These are phyloP conservation scores for Penstemon newberryi DNA, from an alignment of 257 asterid species.

Conservation along the genomic window DNA sequence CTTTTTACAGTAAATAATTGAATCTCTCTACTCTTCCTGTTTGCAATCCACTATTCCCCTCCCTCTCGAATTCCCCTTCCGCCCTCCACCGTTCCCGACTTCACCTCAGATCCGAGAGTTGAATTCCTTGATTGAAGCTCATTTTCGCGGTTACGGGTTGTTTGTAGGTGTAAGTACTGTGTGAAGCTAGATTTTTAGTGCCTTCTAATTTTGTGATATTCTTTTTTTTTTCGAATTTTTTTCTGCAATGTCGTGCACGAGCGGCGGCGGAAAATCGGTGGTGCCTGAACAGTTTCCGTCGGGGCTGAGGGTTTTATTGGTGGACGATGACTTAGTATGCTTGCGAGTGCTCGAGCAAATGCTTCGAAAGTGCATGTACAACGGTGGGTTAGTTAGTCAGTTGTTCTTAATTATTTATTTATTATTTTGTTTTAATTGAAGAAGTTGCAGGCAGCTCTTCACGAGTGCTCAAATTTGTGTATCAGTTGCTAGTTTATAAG, in stretches of 20 bases:
- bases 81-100: too few species aligned
- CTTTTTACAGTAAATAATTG: too few species aligned
- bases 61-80: too few species aligned
- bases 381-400: slow-evolving; percentile 37
- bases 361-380: slow-evolving; percentile 75
- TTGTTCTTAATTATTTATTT: background rate
- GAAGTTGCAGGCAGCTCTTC: slow-evolving; percentile 2
- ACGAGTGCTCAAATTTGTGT: background rate
- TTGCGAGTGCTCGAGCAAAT: slow-evolving; percentile 65
- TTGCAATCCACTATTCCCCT: too few species aligned
- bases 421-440: background rate
- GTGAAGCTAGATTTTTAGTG: too few species aligned
- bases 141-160: too few species aligned
- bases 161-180: too few species aligned
- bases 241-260: slow-evolving; percentile 37
- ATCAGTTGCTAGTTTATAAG: background rate
- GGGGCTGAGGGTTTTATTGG: slow-evolving; percentile 78
- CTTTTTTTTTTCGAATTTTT: too few species aligned
- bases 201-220: too few species aligned
- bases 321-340: slow-evolving; percentile 70
- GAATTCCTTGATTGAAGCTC: too few species aligned
- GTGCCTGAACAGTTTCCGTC: slow-evolving; percentile 68
- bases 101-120: too few species aligned
- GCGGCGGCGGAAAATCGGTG: slow-evolving; percentile 37
- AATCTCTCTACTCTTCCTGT: too few species aligned